Evolutionary conservation across 1,139 yeast species (phyloP).

Genomic region (Debaryomyces subglobosus): DNA sequence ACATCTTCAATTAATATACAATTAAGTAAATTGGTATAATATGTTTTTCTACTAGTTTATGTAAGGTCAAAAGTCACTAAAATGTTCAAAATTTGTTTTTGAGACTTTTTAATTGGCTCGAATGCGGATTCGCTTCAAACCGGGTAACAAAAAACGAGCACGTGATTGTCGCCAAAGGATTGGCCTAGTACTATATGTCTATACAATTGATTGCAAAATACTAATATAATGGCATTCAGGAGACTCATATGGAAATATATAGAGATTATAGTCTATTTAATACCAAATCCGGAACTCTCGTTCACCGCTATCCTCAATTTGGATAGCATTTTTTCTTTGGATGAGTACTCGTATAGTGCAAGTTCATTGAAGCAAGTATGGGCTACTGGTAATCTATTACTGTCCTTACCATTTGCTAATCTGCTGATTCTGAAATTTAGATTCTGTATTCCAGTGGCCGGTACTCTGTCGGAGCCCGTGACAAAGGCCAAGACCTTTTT

Average conservation of each 20-base stretch:
- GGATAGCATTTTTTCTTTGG: slow-evolving; percentile 50
- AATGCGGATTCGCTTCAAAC: neutral
- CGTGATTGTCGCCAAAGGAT: neutral
- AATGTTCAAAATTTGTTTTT: slow-evolving; percentile 13
- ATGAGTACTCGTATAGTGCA: slow-evolving; percentile 67
- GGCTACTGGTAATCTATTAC: slow-evolving; percentile 71
- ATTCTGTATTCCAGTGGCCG: slow-evolving; percentile 87
- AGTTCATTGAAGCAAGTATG: slow-evolving; percentile 95
- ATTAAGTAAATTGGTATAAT: slow-evolving; percentile 2
- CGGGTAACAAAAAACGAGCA: slow-evolving; percentile 12
- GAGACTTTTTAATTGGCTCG: slow-evolving; percentile 15
- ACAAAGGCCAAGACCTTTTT: slow-evolving; percentile 71
- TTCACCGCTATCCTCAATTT: slow-evolving; percentile 69
- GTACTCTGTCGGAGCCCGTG: slow-evolving; percentile 89
- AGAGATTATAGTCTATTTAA: slow-evolving; percentile 42
- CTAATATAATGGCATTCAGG: neutral
- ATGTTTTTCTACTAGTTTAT: slow-evolving; percentile 4
- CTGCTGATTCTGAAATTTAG: slow-evolving; percentile 67
- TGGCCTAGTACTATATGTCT: neutral
- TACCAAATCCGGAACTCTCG: slow-evolving; percentile 86
- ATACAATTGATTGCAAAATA: neutral
- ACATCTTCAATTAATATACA: slow-evolving; percentile 23
- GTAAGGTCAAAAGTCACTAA: slow-evolving; percentile 7
- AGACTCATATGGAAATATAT: neutral
- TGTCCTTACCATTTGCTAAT: slow-evolving; percentile 47